Base-by-base conservation (phyloP, 345 rosid genomes). In the Eucalyptus erythrocorys region DNA sequence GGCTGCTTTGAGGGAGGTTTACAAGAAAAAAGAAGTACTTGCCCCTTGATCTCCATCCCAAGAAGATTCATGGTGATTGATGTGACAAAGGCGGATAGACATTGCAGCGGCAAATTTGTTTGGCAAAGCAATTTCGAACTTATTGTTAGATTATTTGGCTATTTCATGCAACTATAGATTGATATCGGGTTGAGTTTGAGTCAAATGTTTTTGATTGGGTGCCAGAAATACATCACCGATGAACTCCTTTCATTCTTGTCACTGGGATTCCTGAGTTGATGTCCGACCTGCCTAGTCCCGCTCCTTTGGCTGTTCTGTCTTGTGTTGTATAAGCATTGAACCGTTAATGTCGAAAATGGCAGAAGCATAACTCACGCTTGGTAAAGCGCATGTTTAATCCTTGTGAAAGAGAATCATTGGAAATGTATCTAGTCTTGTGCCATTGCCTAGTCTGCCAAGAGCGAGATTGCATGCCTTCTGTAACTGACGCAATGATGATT, bases 51-150 rank as follows among this genome's bases (percentile, higher is more conserved):
- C 92, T 97, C 66, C 99, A 99, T 87, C 97, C 98, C 88, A 97
- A 97, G 96, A 97, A 97, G 96, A 95, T 97, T 89, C 99, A 97
- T 22, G 99, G 99, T 6, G 99, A 97, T 89, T 97, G 90, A 96
- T 89, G 71, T 27, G 9, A 86, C 1, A 24, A 51, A 10, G 82
- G 82, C 0, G 9, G 30, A 76, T 76, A 3, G 89, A 37, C 21
- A 40, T 80, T 4, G 50, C 37, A 34, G 51, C 3, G 27, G 19
- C 55, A 66, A 66, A n/a, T 40, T 48, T 43, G 57, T 40, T 71
- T 66, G 32, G 81, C 43, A 66, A 66, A 85, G 51, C 34, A 48
- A 30, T 85, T 37, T 47, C 55, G 0, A 48, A 85, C 55, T 45
- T 84, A n/a, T 13, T 47, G 50, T 85, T 85, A 48, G 86, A 27